A percentile compares a stretch with the other conserved stretches of the same genome.
Conservation (phyloP, 371 early-diverging fungal species). For the Funneliformis caledonium region DNA sequence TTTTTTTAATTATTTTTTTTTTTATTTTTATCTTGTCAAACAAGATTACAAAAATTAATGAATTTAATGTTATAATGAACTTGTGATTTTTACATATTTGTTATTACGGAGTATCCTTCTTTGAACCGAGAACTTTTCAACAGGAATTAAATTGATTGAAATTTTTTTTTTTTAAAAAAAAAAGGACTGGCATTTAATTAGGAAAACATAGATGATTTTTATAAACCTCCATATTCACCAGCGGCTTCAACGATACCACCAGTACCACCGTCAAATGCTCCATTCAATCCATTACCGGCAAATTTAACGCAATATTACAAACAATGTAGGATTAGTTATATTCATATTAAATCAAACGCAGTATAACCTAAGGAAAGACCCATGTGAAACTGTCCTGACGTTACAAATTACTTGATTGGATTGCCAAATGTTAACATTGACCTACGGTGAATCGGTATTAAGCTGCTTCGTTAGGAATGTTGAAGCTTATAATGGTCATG, state of each 20-base stretch:
- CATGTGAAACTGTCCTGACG: slow-evolving; percentile 34
- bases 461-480: slow-evolving; percentile 48
- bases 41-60: too few species aligned
- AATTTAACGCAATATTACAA: slow-evolving; percentile 32
- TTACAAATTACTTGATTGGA: slow-evolving; percentile 2
- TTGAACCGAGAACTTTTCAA: too few species aligned
- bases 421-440: slow-evolving; percentile 29
- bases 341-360: slow-evolving; percentile 21
- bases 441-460: slow-evolving; percentile 51
- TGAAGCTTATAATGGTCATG: slow-evolving; percentile 51
- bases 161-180: too few species aligned
- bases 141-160: too few species aligned
- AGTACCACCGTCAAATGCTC: not conserved
- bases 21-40: too few species aligned
- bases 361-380: slow-evolving; percentile 39
- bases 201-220: slow-evolving; percentile 21
- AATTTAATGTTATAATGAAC: too few species aligned
- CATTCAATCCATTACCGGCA: slow-evolving; percentile 25
- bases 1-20: too few species aligned
- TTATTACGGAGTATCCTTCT: too few species aligned
- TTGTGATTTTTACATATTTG: too few species aligned
- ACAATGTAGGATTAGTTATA: slow-evolving; percentile 28
- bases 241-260: not conserved
- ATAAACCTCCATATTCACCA: slow-evolving; percentile 35
- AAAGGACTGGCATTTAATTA: not conserved